These are phyloP conservation scores for Aspergillus sp. DNA, from an alignment of 2,329 filamentous ascomycete genomes.

Conservation along the genomic window DNA sequence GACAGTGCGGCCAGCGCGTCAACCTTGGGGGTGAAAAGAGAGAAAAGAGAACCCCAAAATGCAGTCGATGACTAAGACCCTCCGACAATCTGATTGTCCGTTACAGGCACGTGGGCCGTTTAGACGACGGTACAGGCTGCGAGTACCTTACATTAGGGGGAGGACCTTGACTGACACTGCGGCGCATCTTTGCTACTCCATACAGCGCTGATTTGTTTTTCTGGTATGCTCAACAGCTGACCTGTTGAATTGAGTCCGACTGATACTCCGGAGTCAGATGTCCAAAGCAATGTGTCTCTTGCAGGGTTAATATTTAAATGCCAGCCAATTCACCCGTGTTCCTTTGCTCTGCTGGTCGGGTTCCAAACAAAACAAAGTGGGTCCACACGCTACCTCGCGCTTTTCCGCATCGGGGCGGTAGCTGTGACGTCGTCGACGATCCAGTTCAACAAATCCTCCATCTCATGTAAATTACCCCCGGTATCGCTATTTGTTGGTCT, in stretches of 20 bases:
- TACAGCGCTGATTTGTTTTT: background rate
- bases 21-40: background rate
- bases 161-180: background rate
- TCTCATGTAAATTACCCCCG: background rate
- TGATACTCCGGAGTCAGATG: background rate
- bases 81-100: constrained; percentile 1
- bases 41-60: background rate
- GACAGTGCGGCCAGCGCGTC: background rate
- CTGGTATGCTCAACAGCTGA: background rate
- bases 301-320: background rate
- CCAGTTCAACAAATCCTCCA: constrained; percentile 1
- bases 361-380: constrained; percentile 1
- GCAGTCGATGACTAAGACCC: background rate
- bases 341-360: background rate
- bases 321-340: background rate
- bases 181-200: background rate
- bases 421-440: constrained; percentile 15
- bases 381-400: constrained; percentile 10
- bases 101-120: constrained; percentile 13
- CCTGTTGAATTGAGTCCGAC: background rate
- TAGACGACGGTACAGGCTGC: constrained; percentile 11
- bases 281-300: background rate
- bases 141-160: constrained; percentile 6
- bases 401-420: constrained; percentile 12
- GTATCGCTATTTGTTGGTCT: background rate